Evolutionary conservation across 2,329 filamentous ascomycete genomes (phyloP).

Genomic region (Metarhizium humberi): DNA sequence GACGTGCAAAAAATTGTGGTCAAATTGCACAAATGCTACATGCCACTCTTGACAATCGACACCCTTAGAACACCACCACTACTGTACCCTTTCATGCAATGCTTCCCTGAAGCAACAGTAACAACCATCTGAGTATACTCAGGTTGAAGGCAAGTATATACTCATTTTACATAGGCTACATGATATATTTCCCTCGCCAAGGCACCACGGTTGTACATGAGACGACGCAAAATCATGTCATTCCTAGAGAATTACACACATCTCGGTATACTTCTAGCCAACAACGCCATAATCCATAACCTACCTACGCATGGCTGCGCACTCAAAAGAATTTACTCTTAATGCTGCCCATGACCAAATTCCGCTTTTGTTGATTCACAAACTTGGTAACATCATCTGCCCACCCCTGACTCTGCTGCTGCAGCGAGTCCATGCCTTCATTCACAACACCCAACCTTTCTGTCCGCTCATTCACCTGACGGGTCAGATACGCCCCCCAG

Average conservation of each 20-base stretch:
- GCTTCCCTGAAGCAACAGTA: no score
- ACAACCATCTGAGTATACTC: no score
- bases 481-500: constrained; percentile 71
- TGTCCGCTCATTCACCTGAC: constrained; percentile 83
- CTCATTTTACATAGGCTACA: no score
- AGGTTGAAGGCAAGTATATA: no score
- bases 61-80: no score
- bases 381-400: constrained; percentile 83
- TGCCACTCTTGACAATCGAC: no score
- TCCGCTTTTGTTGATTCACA: constrained; percentile 79
- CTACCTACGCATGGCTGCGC: no score
- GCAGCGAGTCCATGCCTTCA: constrained; percentile 75
- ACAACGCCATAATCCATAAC: background rate
- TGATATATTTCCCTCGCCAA: no score
- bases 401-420: constrained; percentile 74
- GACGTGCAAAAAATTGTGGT: no score
- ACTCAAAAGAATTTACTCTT: constrained; percentile 46
- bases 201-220: no score
- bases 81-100: no score
- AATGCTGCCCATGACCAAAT: constrained; percentile 62
- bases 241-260: background rate
- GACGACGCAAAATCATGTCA: background rate
- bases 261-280: background rate
- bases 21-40: no score
- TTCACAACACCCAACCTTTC: constrained; percentile 77